Percentiles rank a stretch among this genome's conserved stretches.
These are phyloP conservation scores for Ceratocystis albifundus DNA, from an alignment of 2,329 filamentous ascomycete genomes.

Conservation along the genomic window DNA sequence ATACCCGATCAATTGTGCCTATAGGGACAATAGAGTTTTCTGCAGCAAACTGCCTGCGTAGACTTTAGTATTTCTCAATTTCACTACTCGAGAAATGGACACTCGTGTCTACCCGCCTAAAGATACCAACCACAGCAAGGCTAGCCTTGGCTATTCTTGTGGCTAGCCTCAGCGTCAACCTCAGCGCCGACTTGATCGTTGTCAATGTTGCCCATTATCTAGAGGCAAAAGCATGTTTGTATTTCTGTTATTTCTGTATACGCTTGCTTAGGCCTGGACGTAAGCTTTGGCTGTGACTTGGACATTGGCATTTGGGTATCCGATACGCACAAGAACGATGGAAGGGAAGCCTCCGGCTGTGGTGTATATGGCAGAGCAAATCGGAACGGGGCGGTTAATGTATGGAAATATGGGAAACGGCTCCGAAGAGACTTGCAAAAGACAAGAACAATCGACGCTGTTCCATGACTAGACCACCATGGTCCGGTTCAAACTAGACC, in stretches of 20 bases:
- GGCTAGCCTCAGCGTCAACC: neutral
- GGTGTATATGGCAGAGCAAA: neutral
- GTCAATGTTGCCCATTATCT: neutral
- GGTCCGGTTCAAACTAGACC: neutral
- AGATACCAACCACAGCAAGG: too few relatives aligned
- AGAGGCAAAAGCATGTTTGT: neutral
- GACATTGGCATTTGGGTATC: neutral
- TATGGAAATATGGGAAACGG: neutral
- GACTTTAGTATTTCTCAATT: too few relatives aligned
- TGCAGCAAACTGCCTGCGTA: neutral
- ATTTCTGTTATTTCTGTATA: slow-evolving; percentile 2
- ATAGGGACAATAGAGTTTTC: neutral
- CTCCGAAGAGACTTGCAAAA: neutral
- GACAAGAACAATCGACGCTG: neutral
- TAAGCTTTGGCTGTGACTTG: neutral
- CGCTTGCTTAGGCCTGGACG: neutral
- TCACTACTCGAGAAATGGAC: too few relatives aligned
- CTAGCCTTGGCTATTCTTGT: neutral
- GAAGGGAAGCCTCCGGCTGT: slow-evolving; percentile 3
- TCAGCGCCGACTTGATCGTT: too few relatives aligned
- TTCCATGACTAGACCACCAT: neutral
- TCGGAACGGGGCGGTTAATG: too few relatives aligned
- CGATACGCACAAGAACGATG: neutral
- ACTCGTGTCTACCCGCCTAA: too few relatives aligned
- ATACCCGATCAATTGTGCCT: neutral